These are phyloP conservation scores for Besnoitia besnoiti DNA, from an alignment of 169 alveolate species.

Conservation along the genomic window DNA sequence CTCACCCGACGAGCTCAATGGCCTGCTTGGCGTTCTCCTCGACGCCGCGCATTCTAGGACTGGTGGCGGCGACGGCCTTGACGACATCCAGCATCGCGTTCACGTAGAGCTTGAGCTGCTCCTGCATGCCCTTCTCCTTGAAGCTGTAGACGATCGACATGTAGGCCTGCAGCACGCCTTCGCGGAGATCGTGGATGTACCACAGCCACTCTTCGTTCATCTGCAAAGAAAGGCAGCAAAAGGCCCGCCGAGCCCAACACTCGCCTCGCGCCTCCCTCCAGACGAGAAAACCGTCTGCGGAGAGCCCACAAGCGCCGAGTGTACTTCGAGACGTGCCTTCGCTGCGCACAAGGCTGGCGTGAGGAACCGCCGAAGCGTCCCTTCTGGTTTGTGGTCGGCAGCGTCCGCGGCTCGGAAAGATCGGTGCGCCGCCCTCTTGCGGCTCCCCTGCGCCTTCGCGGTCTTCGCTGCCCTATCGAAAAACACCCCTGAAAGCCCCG, in stretches of 20 bases:
- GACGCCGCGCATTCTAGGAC: slow-evolving; percentile 64
- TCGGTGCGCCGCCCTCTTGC: too few relatives aligned
- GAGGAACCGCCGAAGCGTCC: too few relatives aligned
- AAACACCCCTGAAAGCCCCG: too few relatives aligned
- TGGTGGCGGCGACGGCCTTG: slow-evolving; percentile 78
- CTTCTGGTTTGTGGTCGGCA: too few relatives aligned
- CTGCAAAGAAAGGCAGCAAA: slow-evolving; percentile 38
- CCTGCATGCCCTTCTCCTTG: slow-evolving; percentile 84
- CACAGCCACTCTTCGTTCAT: slow-evolving; percentile 91
- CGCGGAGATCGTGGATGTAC: slow-evolving; percentile 89
- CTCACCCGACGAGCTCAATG: slow-evolving; percentile 64
- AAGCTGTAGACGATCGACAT: slow-evolving; percentile 89
- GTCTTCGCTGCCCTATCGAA: too few relatives aligned
- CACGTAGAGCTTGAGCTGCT: slow-evolving; percentile 80
- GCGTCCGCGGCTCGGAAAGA: too few relatives aligned
- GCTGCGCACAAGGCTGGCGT: too few relatives aligned
- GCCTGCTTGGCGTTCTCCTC: slow-evolving; percentile 66
- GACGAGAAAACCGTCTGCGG: too few relatives aligned
- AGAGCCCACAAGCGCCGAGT: too few relatives aligned
- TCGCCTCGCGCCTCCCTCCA: too few relatives aligned
- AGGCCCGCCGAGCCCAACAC: not conserved
- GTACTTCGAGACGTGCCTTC: too few relatives aligned
- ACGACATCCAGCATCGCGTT: slow-evolving; percentile 83
- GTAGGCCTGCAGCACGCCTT: slow-evolving; percentile 86
- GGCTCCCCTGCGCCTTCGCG: too few relatives aligned